Conservation (phyloP, 1,139 yeast species). For the Suhomyces terraborum region DNA sequence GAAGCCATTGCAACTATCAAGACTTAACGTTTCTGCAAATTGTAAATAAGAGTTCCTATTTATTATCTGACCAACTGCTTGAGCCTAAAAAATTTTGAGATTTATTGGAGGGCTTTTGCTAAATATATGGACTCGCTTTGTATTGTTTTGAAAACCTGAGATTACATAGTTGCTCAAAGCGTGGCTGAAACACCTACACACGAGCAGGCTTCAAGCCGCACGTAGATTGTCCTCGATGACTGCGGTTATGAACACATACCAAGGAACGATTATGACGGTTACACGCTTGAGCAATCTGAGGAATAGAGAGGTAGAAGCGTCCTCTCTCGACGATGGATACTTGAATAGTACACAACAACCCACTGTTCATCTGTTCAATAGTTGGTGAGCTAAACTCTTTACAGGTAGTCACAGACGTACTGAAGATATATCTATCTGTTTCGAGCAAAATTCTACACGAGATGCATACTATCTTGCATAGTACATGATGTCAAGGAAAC, state of each 20-base stretch:
- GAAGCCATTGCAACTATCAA: constrained; percentile 1
- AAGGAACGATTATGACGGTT: constrained; percentile 1
- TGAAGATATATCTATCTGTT: background rate
- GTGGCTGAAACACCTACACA: constrained; percentile 11
- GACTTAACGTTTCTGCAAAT: background rate
- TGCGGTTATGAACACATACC: constrained; percentile 7
- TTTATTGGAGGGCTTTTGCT: background rate
- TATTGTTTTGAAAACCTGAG: constrained; percentile 9
- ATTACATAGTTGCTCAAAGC: constrained; percentile 9
- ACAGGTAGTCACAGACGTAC: too few relatives aligned
- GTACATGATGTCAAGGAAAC: background rate
- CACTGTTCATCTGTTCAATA: too few relatives aligned
- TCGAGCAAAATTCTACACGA: background rate
- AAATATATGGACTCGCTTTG: background rate
- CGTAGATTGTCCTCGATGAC: constrained; percentile 6
- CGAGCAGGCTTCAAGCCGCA: constrained; percentile 5
- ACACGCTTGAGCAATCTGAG: constrained; percentile 1
- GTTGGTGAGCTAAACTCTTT: too few relatives aligned
- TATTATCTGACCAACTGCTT: background rate
- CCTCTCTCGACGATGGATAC: too few relatives aligned
- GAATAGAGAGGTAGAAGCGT: background rate
- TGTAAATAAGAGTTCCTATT: background rate
- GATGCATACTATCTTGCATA: background rate
- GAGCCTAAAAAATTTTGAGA: background rate
- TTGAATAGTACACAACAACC: too few relatives aligned